These are phyloP conservation scores for Leccinellum albellum DNA, from an alignment of 768 basidiomycete species.

Conservation along the genomic window DNA sequence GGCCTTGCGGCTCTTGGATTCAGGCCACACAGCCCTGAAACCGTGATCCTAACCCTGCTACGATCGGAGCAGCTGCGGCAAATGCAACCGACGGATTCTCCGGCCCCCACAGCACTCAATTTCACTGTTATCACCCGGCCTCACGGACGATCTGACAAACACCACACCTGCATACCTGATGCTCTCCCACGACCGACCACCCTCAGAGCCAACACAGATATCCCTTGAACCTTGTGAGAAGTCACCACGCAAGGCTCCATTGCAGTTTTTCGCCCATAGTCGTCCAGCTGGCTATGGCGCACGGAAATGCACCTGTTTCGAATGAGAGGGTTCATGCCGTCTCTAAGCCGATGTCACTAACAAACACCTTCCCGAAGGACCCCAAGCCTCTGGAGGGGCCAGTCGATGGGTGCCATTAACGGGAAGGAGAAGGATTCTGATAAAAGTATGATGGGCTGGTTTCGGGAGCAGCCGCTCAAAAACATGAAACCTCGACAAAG, in stretches of 20 bases:
- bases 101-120: conserved; percentile 20
- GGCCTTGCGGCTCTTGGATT: conserved; percentile 72
- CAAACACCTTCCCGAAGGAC: conserved; percentile 18
- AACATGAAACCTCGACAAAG: conserved; percentile 20
- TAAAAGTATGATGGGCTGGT: conserved; percentile 35
- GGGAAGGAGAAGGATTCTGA: conserved; percentile 38
- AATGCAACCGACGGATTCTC: conserved; percentile 23
- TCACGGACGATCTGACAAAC: conserved; percentile 25
- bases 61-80: conserved; percentile 11
- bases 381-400: conserved; percentile 23
- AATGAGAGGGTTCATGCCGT: conserved; percentile 22
- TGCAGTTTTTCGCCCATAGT: conserved; percentile 10
- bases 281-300: conserved; percentile 12
- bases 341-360: conserved; percentile 13
- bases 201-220: conserved; percentile 19
- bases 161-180: conserved; percentile 15
- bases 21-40: conserved; percentile 30
- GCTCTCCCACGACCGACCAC: conserved; percentile 16
- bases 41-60: conserved; percentile 14
- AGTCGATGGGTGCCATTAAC: conserved; percentile 29
- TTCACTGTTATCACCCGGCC: conserved; percentile 37
- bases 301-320: conserved; percentile 11
- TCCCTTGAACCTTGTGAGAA: conserved; percentile 11
- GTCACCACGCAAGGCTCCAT: conserved; percentile 24
- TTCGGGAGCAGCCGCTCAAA: conserved; percentile 27